Evolutionary conservation across 768 basidiomycete species (phyloP).

Genomic region (Russula sp.): DNA sequence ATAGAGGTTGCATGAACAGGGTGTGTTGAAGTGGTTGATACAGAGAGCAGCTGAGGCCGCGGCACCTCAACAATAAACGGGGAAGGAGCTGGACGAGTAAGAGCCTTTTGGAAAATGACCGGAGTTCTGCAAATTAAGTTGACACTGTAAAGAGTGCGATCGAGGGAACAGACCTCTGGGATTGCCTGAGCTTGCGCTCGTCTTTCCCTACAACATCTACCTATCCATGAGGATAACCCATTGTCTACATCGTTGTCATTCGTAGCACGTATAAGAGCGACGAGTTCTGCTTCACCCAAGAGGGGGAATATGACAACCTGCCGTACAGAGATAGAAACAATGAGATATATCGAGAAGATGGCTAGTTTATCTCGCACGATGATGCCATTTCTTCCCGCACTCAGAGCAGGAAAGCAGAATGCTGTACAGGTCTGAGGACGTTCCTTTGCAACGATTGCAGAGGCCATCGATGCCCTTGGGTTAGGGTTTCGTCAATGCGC

Average conservation of each 20-base stretch:
- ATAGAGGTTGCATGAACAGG: background rate
- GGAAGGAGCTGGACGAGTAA: background rate
- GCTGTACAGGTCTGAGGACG: slow-evolving; percentile 25
- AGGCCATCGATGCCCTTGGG: slow-evolving; percentile 26
- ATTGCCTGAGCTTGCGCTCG: slow-evolving; percentile 5
- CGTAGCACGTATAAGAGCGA: slow-evolving; percentile 26
- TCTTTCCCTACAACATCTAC: slow-evolving; percentile 31
- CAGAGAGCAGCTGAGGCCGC: background rate
- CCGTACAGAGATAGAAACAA: background rate
- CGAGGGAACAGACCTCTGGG: slow-evolving; percentile 9
- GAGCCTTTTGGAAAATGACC: background rate
- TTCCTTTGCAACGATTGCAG: slow-evolving; percentile 23
- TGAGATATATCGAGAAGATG: background rate
- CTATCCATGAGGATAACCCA: slow-evolving; percentile 28
- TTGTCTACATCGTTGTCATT: slow-evolving; percentile 28
- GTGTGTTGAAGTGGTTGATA: background rate
- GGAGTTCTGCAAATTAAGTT: background rate
- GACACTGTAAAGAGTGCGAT: background rate
- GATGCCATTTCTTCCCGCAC: slow-evolving; percentile 35
- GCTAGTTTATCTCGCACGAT: slow-evolving; percentile 24
- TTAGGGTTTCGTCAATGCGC: slow-evolving; percentile 9
- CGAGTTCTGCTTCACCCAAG: slow-evolving; percentile 28
- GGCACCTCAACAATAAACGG: background rate
- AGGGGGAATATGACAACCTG: slow-evolving; percentile 34
- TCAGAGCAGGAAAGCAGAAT: slow-evolving; percentile 33